Evolutionary conservation across 2,329 filamentous ascomycete genomes (phyloP).

Genomic region (Orbilia blumenaviensis): DNA sequence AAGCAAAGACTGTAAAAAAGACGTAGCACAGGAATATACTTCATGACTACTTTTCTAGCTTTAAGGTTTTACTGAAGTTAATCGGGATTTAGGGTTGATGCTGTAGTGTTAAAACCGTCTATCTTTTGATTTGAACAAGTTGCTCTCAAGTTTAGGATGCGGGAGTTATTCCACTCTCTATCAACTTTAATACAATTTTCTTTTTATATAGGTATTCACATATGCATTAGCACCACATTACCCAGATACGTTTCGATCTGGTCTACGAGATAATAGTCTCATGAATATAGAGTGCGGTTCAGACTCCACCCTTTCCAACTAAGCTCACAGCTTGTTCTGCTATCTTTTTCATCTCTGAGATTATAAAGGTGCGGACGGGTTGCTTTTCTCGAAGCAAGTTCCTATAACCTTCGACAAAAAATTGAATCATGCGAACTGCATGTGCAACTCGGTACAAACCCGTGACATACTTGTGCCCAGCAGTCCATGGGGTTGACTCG

Average conservation of each 20-base stretch:
- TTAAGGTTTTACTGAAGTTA: background rate
- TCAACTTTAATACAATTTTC: background rate
- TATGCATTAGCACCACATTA: background rate
- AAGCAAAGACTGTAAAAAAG: background rate
- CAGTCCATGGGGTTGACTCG: conserved; percentile 16
- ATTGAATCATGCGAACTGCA: conserved; percentile 12
- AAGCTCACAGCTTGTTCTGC: conserved; percentile 2
- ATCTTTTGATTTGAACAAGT: background rate
- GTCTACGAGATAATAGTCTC: too few species aligned
- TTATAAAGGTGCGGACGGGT: conserved; percentile 13
- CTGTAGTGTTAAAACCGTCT: background rate
- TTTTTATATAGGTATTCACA: background rate
- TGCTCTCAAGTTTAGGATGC: background rate
- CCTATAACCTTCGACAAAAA: conserved; percentile 19
- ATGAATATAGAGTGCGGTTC: too few species aligned
- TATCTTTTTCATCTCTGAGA: background rate
- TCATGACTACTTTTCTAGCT: background rate
- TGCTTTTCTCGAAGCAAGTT: background rate
- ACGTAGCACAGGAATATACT: background rate
- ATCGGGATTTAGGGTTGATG: background rate
- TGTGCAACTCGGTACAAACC: conserved; percentile 25
- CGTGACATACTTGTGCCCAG: conserved; percentile 32
- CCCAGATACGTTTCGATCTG: background rate
- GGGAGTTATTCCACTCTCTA: background rate
- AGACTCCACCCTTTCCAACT: background rate